A percentile compares a stretch with the other conserved stretches of the same genome.
Conservation (phyloP, 139 green algal genomes). For the Coelastrella sp. region DNA sequence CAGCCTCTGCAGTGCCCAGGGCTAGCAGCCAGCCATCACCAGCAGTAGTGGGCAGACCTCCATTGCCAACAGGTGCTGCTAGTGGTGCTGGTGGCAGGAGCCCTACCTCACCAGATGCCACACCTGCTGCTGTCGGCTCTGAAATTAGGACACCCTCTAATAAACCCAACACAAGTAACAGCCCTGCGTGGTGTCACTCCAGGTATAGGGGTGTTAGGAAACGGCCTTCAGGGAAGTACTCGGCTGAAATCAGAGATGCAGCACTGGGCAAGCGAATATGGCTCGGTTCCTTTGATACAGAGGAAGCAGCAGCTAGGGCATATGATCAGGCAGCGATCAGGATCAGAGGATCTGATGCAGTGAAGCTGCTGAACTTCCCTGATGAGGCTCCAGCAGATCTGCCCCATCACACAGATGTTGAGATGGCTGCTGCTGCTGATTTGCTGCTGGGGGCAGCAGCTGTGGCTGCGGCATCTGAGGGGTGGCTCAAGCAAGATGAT, state of each 20-base stretch:
- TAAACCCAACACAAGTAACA: neutral
- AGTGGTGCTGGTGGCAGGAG: too few relatives aligned
- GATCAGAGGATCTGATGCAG: constrained; percentile 66
- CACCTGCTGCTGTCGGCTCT: too few relatives aligned
- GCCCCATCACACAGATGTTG: neutral
- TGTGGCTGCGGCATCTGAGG: too few relatives aligned
- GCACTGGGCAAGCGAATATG: constrained; percentile 58
- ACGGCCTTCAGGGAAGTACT: constrained; percentile 52
- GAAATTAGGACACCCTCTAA: neutral
- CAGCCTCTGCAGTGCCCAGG: too few relatives aligned
- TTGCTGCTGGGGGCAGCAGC: too few relatives aligned
- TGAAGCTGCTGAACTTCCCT: constrained; percentile 73
- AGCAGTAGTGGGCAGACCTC: neutral
- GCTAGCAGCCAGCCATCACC: too few relatives aligned
- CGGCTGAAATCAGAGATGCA: constrained; percentile 47
- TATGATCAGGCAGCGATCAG: constrained; percentile 76
- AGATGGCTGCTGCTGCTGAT: too few relatives aligned
- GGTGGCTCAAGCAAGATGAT: too few relatives aligned
- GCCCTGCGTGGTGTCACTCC: neutral
- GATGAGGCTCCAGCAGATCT: constrained; percentile 4
- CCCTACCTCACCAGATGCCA: too few relatives aligned
- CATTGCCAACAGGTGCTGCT: neutral
- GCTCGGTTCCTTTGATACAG: constrained; percentile 80
- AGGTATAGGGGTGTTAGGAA: constrained; percentile 44
- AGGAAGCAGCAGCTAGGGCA: constrained; percentile 72